Conservation (phyloP, 768 basidiomycete species). For the Porphyrellus cyaneotinctus region DNA sequence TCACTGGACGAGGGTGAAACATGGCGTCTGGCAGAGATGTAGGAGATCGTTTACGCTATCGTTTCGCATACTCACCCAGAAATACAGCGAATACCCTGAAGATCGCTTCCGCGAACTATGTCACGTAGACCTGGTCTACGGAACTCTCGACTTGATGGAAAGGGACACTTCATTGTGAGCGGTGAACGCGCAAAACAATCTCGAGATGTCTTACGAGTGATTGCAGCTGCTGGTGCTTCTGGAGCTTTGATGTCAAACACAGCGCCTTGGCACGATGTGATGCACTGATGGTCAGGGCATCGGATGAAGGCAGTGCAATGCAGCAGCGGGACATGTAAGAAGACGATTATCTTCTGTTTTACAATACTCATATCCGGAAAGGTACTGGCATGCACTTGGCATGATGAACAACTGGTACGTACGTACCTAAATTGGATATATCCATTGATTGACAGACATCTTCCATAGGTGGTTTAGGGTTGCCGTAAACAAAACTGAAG, state of each 20-base stretch:
- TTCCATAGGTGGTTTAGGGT: slow-evolving; percentile 52
- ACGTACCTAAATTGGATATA: neutral
- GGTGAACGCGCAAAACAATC: neutral
- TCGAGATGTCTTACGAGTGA: neutral
- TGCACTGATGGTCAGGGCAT: slow-evolving; percentile 46
- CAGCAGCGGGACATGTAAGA: slow-evolving; percentile 53
- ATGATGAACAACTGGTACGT: slow-evolving; percentile 54
- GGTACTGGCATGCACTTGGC: slow-evolving; percentile 50
- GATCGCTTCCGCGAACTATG: slow-evolving; percentile 42
- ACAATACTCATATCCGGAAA: slow-evolving; percentile 10
- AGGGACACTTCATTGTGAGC: slow-evolving; percentile 46
- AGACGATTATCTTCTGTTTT: neutral
- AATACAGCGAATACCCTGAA: slow-evolving; percentile 42
- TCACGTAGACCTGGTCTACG: slow-evolving; percentile 41
- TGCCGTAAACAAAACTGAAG: slow-evolving; percentile 37
- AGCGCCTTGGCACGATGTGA: slow-evolving; percentile 31
- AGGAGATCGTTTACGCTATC: neutral
- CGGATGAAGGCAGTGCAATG: slow-evolving; percentile 49
- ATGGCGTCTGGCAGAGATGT: slow-evolving; percentile 47
- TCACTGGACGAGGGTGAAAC: slow-evolving; percentile 49
- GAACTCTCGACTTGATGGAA: slow-evolving; percentile 44
- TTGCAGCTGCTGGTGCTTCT: slow-evolving; percentile 55
- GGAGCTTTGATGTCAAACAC: slow-evolving; percentile 40
- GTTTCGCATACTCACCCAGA: slow-evolving; percentile 1
- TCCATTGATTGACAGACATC: neutral